phyloP scores from a whole-genome alignment of 768 basidiomycete species.

The Chalciporus pseudorubinellus region DNA sequence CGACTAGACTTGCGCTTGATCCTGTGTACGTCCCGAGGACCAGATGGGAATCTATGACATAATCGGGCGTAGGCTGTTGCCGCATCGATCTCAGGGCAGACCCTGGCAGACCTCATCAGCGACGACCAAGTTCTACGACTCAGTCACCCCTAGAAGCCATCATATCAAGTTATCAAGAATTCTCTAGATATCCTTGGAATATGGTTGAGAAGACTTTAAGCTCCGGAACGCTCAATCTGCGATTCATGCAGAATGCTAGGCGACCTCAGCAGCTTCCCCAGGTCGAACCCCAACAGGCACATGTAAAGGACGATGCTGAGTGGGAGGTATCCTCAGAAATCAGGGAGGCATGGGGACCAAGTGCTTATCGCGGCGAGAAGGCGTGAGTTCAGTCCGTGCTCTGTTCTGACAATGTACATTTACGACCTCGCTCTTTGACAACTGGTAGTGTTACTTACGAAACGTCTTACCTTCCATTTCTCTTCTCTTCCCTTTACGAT shows the following conservation, averaged over 20 bases:
- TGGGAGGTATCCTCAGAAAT: conserved; percentile 60
- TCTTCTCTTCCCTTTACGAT: conserved; percentile 44
- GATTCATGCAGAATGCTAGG: conserved; percentile 73
- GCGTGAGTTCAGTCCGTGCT: conserved; percentile 19
- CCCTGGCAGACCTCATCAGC: neutral
- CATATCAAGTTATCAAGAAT: neutral
- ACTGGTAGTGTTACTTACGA: conserved; percentile 46
- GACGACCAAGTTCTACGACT: neutral
- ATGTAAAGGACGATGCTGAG: conserved; percentile 59
- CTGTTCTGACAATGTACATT: conserved; percentile 19
- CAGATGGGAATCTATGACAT: conserved; percentile 22
- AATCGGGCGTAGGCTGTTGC: conserved; percentile 6
- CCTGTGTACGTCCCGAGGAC: neutral
- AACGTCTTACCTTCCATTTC: conserved; percentile 63
- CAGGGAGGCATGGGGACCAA: conserved; percentile 49
- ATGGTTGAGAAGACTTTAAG: conserved; percentile 53
- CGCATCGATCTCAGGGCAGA: neutral
- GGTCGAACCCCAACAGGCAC: conserved; percentile 50
- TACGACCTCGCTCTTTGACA: conserved; percentile 10
- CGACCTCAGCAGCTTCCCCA: conserved; percentile 50
- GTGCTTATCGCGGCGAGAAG: conserved; percentile 27
- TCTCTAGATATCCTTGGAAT: neutral
- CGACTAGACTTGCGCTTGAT: neutral
- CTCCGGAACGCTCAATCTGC: conserved; percentile 59
- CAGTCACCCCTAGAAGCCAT: neutral